phyloP scores from a whole-genome alignment of 352 stramenopile genomes.

The Globisporangium abappressorium region DNA sequence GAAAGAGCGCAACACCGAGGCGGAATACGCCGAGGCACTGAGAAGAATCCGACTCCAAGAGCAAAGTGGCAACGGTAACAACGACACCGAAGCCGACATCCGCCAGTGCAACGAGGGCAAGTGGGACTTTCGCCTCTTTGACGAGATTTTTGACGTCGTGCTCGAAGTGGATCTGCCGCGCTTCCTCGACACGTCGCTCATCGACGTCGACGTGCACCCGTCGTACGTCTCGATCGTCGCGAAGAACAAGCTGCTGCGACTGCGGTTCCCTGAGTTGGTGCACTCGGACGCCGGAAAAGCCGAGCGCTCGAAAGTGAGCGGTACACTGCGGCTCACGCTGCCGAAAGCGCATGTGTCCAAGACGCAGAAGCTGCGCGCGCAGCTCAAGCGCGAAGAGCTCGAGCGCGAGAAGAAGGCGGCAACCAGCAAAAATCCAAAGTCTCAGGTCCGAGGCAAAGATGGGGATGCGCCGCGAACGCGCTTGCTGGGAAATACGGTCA shows the following conservation, averaged over 20 bases:
- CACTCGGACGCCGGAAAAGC: slow-evolving; percentile 52
- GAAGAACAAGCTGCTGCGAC: slow-evolving; percentile 88
- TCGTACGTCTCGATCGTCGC: slow-evolving; percentile 91
- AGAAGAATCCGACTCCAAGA: slow-evolving; percentile 29
- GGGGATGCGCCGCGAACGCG: background rate
- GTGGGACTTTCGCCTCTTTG: slow-evolving; percentile 82
- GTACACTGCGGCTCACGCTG: slow-evolving; percentile 47
- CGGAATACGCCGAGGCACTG: slow-evolving; percentile 78
- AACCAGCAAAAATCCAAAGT: background rate
- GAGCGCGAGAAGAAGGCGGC: slow-evolving; percentile 14
- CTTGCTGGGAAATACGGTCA: background rate
- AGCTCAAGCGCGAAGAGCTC: slow-evolving; percentile 34
- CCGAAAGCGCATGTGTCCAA: slow-evolving; percentile 47
- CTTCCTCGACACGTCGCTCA: slow-evolving; percentile 89
- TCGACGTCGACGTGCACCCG: slow-evolving; percentile 94
- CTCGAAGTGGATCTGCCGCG: slow-evolving; percentile 83
- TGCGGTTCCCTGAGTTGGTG: slow-evolving; percentile 60
- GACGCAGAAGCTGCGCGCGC: slow-evolving; percentile 35
- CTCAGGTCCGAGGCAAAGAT: background rate
- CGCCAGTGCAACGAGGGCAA: slow-evolving; percentile 92
- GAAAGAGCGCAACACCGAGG: slow-evolving; percentile 80
- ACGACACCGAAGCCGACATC: slow-evolving; percentile 24
- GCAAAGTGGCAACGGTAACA: slow-evolving; percentile 27
- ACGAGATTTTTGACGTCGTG: slow-evolving; percentile 54
- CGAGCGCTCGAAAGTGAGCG: slow-evolving; percentile 50